These are phyloP conservation scores for Fusarium avenaceum DNA, from an alignment of 2,329 filamentous ascomycete species.

Conservation along the genomic window DNA sequence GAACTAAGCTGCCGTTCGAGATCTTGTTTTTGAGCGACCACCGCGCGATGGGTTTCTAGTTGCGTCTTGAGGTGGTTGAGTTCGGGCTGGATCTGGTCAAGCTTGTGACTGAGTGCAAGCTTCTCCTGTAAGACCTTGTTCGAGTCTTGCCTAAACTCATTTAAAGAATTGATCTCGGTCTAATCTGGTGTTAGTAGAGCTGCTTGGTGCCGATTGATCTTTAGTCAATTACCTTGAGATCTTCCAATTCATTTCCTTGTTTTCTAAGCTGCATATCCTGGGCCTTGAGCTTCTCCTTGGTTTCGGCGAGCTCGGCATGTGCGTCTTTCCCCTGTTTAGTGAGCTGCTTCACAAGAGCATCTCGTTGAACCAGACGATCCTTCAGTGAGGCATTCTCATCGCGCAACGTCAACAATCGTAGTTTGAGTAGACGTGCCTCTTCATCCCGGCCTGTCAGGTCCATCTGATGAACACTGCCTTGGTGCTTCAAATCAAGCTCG, in stretches of 20 bases:
- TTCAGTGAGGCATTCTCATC: slow-evolving; percentile 80
- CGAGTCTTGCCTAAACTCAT: slow-evolving; percentile 75
- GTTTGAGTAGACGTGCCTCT: slow-evolving; percentile 75
- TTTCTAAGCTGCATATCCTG: slow-evolving; percentile 64
- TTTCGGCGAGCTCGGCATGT: slow-evolving; percentile 58
- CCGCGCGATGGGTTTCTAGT: slow-evolving; percentile 71
- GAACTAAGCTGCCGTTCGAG: slow-evolving; percentile 83
- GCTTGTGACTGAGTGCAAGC: slow-evolving; percentile 64
- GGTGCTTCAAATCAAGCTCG: slow-evolving; percentile 78
- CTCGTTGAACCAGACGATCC: slow-evolving; percentile 71
- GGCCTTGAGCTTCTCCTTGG: slow-evolving; percentile 58
- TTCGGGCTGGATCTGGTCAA: slow-evolving; percentile 67
- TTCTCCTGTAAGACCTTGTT: slow-evolving; percentile 75
- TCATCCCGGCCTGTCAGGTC: slow-evolving; percentile 81
- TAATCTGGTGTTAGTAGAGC: slow-evolving; percentile 52
- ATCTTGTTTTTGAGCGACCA: slow-evolving; percentile 83
- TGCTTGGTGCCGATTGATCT: too few species aligned
- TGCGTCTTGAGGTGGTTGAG: slow-evolving; percentile 69
- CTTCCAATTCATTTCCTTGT: slow-evolving; percentile 63
- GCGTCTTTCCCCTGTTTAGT: slow-evolving; percentile 57
- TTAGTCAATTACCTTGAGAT: slow-evolving; percentile 58
- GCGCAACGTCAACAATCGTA: slow-evolving; percentile 78
- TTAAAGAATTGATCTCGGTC: slow-evolving; percentile 79
- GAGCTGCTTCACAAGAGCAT: slow-evolving; percentile 69
- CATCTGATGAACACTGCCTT: slow-evolving; percentile 72